A percentile compares a stretch with the other conserved stretches of the same genome.
Conservation (phyloP, 1,284 basidiomycete species). For the Trichosporon ovoides region DNA sequence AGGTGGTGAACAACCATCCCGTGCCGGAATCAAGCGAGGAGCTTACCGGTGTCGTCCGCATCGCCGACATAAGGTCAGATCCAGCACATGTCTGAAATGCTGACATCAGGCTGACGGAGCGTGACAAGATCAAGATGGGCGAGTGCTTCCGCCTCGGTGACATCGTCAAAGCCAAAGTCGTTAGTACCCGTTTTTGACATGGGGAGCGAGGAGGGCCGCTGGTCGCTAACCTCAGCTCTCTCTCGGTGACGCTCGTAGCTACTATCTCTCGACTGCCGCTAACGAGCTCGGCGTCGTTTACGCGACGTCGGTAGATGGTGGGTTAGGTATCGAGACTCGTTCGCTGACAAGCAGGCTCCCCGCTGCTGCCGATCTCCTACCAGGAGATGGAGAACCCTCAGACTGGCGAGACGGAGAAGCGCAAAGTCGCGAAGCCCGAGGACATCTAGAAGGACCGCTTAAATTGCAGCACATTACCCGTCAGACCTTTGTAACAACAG, state of each 20-base stretch:
- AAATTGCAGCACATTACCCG: too few relatives aligned
- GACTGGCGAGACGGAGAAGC: constrained; percentile 43
- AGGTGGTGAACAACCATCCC: constrained; percentile 84
- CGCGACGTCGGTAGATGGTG: constrained; percentile 46
- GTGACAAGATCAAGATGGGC: constrained; percentile 84
- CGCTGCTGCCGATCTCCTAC: constrained; percentile 45
- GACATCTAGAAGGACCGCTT: constrained; percentile 23
- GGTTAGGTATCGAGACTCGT: constrained; percentile 7
- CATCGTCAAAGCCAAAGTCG: constrained; percentile 85
- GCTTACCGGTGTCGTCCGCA: constrained; percentile 84
- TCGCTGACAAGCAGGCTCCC: constrained; percentile 34
- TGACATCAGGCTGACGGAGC: constrained; percentile 71
- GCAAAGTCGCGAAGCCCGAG: constrained; percentile 51
- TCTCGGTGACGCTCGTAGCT: constrained; percentile 84
- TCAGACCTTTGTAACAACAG: neutral
- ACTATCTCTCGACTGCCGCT: constrained; percentile 88
- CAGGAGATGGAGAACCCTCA: constrained; percentile 50
- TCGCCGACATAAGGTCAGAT: constrained; percentile 71
- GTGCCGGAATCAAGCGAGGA: constrained; percentile 77
- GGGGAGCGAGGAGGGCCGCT: too few relatives aligned
- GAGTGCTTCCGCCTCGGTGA: constrained; percentile 96
- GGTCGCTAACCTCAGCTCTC: constrained; percentile 67
- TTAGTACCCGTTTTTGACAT: constrained; percentile 56
- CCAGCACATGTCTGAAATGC: constrained; percentile 11
- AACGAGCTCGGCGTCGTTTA: constrained; percentile 75